These are phyloP conservation scores for Besnoitia besnoiti DNA, from an alignment of 169 alveolate genomes.

Conservation along the genomic window DNA sequence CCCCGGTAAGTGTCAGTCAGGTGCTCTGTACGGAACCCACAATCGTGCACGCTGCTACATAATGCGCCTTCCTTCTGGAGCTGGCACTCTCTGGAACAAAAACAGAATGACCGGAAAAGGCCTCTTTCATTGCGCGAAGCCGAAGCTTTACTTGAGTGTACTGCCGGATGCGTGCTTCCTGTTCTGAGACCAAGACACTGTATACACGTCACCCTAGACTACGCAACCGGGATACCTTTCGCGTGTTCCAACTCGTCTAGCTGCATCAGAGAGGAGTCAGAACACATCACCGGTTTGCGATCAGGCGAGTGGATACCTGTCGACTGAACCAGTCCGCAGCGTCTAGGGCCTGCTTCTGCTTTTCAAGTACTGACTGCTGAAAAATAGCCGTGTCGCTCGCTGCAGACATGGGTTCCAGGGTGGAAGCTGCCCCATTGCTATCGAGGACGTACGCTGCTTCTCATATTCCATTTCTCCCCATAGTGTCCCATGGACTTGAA, in stretches of 20 bases:
- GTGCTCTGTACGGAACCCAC: too few species aligned
- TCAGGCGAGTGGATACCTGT: background rate
- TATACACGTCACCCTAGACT: too few species aligned
- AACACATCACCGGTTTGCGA: background rate
- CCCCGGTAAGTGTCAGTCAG: background rate
- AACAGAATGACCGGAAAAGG: background rate
- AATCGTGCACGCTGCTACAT: too few species aligned
- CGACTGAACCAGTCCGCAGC: conserved; percentile 22
- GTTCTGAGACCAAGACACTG: too few species aligned
- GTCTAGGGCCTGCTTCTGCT: background rate
- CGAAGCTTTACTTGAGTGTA: background rate
- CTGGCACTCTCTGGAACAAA: background rate
- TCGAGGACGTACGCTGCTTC: background rate
- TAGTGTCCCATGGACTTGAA: background rate
- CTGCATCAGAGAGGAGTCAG: background rate
- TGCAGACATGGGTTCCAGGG: background rate
- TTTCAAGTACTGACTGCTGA: background rate
- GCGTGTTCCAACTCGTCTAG: background rate
- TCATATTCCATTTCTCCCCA: background rate
- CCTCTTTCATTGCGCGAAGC: background rate
- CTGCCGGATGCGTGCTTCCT: background rate
- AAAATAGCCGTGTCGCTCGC: background rate
- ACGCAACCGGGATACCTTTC: background rate
- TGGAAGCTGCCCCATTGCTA: background rate
- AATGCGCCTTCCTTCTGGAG: conserved; percentile 12